phyloP scores from a whole-genome alignment of 2,329 filamentous ascomycete species.

The Colletotrichum sublineola region DNA sequence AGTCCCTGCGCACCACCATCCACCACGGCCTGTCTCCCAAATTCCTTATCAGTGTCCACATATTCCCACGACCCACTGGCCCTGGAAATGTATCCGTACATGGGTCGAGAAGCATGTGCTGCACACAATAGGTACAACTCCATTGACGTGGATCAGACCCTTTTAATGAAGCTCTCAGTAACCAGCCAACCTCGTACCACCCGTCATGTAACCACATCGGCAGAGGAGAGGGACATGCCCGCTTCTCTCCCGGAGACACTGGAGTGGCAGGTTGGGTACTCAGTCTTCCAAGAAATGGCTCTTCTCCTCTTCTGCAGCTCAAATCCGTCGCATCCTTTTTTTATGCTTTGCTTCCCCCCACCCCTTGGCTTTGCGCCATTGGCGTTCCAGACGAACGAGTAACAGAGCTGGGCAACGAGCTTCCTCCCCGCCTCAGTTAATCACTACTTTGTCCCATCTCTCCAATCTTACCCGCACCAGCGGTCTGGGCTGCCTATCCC shows the following conservation, averaged over 20 bases:
- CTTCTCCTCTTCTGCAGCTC: conserved; percentile 13
- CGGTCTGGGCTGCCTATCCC: conserved; percentile 29
- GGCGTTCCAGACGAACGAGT: conserved; percentile 25
- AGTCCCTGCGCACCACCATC: conserved; percentile 13
- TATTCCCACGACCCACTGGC: conserved; percentile 25
- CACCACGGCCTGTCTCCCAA: conserved; percentile 26
- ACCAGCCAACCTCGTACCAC: conserved; percentile 28
- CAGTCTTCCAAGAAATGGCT: conserved; percentile 11
- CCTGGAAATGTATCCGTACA: too few relatives aligned
- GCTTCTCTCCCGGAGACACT: conserved; percentile 27
- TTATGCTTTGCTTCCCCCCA: conserved; percentile 24
- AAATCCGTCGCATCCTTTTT: conserved; percentile 25
- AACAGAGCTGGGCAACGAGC: conserved; percentile 24
- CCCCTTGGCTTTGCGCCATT: conserved; percentile 30
- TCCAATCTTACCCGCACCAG: conserved; percentile 29
- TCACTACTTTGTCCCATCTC: conserved; percentile 4
- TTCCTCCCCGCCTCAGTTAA: conserved; percentile 19
- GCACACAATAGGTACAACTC: conserved; percentile 13
- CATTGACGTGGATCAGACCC: conserved; percentile 3
- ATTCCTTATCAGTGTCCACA: conserved; percentile 43
- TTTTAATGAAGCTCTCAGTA: conserved; percentile 31
- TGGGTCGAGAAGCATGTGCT: conserved; percentile 26
- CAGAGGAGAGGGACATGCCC: conserved; percentile 20
- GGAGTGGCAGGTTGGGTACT: conserved; percentile 4
- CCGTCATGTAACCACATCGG: conserved; percentile 19